phyloP scores from a whole-genome alignment of 2,329 filamentous ascomycete genomes.

The Thelonectria olida region DNA sequence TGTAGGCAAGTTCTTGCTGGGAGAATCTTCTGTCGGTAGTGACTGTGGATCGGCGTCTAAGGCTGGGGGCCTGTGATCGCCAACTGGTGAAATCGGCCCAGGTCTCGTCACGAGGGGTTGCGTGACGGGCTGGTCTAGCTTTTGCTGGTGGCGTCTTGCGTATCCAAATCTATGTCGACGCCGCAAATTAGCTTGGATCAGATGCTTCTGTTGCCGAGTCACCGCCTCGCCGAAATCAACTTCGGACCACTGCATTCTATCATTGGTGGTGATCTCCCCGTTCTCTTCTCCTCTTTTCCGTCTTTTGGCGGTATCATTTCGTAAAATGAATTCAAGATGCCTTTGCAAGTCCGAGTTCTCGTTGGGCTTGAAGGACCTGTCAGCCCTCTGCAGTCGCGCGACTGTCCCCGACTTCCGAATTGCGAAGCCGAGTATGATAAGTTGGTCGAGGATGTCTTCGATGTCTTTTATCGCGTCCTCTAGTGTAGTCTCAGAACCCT shows the following conservation, averaged over 20 bases:
- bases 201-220: background rate
- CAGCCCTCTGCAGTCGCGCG: constrained; percentile 13
- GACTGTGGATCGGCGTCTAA: background rate
- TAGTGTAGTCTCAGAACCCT: background rate
- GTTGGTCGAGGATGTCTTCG: constrained; percentile 16
- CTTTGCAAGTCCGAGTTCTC: constrained; percentile 1
- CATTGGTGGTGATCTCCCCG: background rate
- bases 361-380: constrained; percentile 7
- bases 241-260: background rate
- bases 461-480: constrained; percentile 1
- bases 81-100: background rate
- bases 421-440: constrained; percentile 12
- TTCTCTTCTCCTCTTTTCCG: background rate
- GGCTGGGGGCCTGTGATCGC: too few species aligned
- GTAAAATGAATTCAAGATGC: constrained; percentile 5
- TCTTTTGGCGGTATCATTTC: background rate
- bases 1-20: too few species aligned
- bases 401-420: constrained; percentile 17
- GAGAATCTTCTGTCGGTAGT: background rate
- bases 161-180: constrained; percentile 9
- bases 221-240: background rate
- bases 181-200: background rate
- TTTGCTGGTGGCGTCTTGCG: background rate
- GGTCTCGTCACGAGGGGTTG: background rate
- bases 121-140: background rate